Percentiles rank a stretch among this genome's conserved stretches.
Conservation (phyloP, 2,329 filamentous ascomycete species). For the Colletotrichum endophyticum region DNA sequence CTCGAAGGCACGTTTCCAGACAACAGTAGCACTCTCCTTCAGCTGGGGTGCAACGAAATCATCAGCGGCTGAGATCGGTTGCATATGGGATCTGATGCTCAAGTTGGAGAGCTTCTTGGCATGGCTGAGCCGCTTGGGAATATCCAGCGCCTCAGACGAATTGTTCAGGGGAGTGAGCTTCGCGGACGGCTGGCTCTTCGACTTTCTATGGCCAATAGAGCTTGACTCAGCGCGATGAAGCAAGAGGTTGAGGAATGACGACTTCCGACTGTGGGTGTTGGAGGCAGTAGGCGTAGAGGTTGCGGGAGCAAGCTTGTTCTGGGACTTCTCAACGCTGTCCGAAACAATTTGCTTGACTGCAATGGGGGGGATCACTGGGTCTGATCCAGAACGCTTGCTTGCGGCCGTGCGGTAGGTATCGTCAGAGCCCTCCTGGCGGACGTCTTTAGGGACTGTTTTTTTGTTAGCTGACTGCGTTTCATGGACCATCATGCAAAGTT, state of each 20-base stretch:
- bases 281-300: neutral
- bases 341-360: neutral
- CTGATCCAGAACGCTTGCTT: constrained; percentile 5
- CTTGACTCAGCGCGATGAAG: neutral
- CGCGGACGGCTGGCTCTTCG: constrained; percentile 3
- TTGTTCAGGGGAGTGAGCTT: neutral
- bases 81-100: constrained; percentile 20
- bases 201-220: neutral
- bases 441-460: neutral
- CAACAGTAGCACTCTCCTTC: constrained; percentile 26
- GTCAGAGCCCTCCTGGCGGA: constrained; percentile 21
- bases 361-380: neutral
- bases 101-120: constrained; percentile 21
- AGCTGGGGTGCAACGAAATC: constrained; percentile 15
- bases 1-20: constrained; percentile 31
- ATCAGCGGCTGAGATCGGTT: neutral
- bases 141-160: neutral
- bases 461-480: neutral
- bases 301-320: neutral
- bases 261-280: neutral
- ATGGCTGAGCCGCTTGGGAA: neutral
- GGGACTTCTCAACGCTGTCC: neutral
- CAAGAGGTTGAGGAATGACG: constrained; percentile 3
- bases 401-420: constrained; percentile 30
- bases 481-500: neutral